Base-by-base conservation (phyloP, 2,329 filamentous ascomycete species). In the Drechmeria coniospora region DNA sequence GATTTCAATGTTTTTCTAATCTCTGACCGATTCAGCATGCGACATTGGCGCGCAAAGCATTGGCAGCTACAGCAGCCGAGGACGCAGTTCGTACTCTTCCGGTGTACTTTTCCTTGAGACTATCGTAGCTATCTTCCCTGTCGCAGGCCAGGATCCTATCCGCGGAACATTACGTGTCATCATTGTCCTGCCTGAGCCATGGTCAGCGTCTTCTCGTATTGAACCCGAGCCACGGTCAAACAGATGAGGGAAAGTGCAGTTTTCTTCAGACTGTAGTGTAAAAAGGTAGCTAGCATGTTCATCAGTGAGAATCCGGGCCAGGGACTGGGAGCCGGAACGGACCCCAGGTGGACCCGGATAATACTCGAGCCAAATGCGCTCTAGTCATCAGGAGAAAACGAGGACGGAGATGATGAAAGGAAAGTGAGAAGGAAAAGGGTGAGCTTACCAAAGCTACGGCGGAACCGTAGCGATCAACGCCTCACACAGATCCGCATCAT, bases 301-400 rank as follows among this genome's bases (percentile, higher is more conserved):
- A 94, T 94, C 87, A 94, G 72, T 70, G 87, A 92, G 77, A 71
- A 68, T 64, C 61, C 61, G 62, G 53, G 56, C 60, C 52, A 41
- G 50, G 49, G 45, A 60, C 58, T 59, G 59, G 61, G 57, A 65
- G 78, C 82, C 87, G 69, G 78, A 93, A 74, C 79, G 77, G 64
- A 57, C 61, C 57, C 63, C 63, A 62, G 62, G 57, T 56, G 56
- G 51, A 61, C 58, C 61, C 65, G 61, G 57, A 63, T 74, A 73
- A 84, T 92, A 68, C 87, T 95, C 87, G 83, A 95, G 87, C 87
- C 87, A 95, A 95, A 95, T 95, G 87, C 87, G 86, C 87, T 95
- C 87, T 87, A 83, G 87, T 95, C 87, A 95, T 95, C 87, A 92
- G 84, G 20, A 21, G 10, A 21, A 11, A n/a, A n/a, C n/a, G n/a